Percentiles rank a stretch among this genome's conserved stretches.
Conservation (phyloP, 2,329 filamentous ascomycete genomes). For the Ophiocordyceps sinensis region DNA sequence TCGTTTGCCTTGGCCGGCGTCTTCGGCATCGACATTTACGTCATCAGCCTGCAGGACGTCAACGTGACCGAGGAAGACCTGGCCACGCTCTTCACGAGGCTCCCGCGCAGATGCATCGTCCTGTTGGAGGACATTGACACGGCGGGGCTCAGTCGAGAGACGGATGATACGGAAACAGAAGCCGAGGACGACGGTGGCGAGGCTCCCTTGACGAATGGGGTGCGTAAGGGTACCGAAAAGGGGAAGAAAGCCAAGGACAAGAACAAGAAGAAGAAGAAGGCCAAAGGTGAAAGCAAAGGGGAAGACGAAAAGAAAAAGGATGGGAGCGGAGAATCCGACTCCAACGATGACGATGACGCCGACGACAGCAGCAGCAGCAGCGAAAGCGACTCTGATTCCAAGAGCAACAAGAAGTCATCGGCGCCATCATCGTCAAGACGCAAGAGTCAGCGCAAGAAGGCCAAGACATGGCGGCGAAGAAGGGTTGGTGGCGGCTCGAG, state of each 20-base stretch:
- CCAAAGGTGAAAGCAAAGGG: conserved; percentile 1
- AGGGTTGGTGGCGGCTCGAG: neutral
- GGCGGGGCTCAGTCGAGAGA: conserved; percentile 38
- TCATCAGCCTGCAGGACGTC: conserved; percentile 41
- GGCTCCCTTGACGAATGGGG: conserved; percentile 5
- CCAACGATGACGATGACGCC: conserved; percentile 3
- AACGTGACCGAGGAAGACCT: conserved; percentile 49
- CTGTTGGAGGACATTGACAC: conserved; percentile 57
- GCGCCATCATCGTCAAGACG: neutral
- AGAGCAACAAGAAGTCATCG: conserved; percentile 5
- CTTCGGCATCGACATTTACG: conserved; percentile 53
- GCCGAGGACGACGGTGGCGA: conserved; percentile 4
- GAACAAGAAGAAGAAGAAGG: conserved; percentile 14
- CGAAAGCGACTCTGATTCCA: conserved; percentile 6
- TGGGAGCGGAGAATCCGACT: conserved; percentile 6
- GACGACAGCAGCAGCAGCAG: conserved; percentile 10
- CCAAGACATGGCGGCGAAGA: neutral
- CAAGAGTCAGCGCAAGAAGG: neutral
- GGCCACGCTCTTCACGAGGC: conserved; percentile 39
- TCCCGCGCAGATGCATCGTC: conserved; percentile 50
- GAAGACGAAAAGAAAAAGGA: conserved; percentile 4
- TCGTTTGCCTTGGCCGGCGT: conserved; percentile 51
- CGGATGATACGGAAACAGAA: conserved; percentile 13
- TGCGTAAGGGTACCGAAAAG: conserved; percentile 18
- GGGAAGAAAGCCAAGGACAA: conserved; percentile 15